Evolutionary conservation across 352 stramenopile genomes (phyloP), one percentile per base, ranked within the genome.

Genomic region (Pythium coloratum): DNA sequence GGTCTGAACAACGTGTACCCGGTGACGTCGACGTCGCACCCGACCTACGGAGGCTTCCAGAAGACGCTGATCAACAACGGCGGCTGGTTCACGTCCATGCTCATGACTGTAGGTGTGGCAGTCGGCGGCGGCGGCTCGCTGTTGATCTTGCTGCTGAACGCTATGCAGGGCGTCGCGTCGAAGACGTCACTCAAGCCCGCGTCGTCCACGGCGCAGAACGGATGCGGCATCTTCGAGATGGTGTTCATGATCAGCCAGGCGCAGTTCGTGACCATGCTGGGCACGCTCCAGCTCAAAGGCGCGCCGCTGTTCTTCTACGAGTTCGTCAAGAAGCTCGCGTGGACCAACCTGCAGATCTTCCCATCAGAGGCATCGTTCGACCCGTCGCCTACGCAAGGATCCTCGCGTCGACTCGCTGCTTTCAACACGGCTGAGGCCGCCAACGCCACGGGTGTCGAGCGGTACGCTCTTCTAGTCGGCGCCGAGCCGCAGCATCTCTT

Each of bases 341-440:
- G 80, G 80, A 82, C 71, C 46, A 88, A 88, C 57, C 46, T 88
- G 18, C 77, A 84, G 20, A 68, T 82, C 33, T 80, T 88, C 44
- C 70, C 71, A 20, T 62, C 44, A 2, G 59, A 62, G 54, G 59
- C 62, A 1, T 47, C 55, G 46, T 72, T 51, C 60, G 33, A 63
- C 16, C 66, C 66, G 12, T 24, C 24, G n/a, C 12, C 12, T 9
- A 20, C 8, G 46, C 13, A 50, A 24, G 18, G 9, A 32, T 53
- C 40, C 5, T 28, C n/a, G n/a, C 7, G 36, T 13, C 56, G 56
- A 16, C 44, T 66, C 1, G 51, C 36, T 0, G 33, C 33, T 1
- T 14, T 40, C n/a, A 14, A 42, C 18, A 81, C 49, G 34, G 80
- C 47, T 10, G 78, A 33, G 0, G 79, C 75, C 0, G 60, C n/a